Conservation (phyloP, 192 early-diverging fungal species). For the Dimargaris cristalligena region DNA sequence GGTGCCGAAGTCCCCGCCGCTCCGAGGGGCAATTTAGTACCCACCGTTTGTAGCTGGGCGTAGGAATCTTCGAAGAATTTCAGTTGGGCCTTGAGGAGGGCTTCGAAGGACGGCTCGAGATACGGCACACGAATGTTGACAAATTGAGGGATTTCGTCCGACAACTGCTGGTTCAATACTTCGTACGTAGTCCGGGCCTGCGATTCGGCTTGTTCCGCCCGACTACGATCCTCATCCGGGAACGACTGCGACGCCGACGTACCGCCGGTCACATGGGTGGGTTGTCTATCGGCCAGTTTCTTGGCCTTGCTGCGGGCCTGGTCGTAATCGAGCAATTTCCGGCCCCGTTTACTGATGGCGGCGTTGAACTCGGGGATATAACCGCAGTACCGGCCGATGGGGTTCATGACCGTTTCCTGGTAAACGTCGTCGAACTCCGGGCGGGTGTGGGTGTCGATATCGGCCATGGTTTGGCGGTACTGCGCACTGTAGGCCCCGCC, state of each 20-base stretch:
- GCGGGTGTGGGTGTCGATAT: conserved; percentile 63
- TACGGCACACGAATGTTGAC: conserved; percentile 78
- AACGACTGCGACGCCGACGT: conserved; percentile 19
- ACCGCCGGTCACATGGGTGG: conserved; percentile 64
- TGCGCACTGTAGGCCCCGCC: conserved; percentile 54
- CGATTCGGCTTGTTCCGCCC: conserved; percentile 65
- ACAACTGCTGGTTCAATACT: conserved; percentile 58
- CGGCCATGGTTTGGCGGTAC: conserved; percentile 68
- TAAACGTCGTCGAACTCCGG: conserved; percentile 75
- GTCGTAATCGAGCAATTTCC: conserved; percentile 86
- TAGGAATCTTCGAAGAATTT: conserved; percentile 73
- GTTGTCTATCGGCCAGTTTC: conserved; percentile 71
- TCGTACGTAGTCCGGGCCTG: conserved; percentile 63
- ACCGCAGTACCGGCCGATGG: conserved; percentile 64
- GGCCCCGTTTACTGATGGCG: conserved; percentile 72
- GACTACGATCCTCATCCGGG: background rate
- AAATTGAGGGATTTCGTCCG: conserved; percentile 77
- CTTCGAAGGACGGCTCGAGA: conserved; percentile 91
- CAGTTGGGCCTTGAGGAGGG: conserved; percentile 85
- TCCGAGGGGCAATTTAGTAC: conserved; percentile 34
- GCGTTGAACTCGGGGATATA: conserved; percentile 91
- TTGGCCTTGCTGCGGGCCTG: conserved; percentile 45
- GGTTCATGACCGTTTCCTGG: conserved; percentile 73
- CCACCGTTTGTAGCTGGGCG: conserved; percentile 47
- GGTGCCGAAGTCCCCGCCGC: conserved; percentile 17